Conservation (phyloP, 1,284 basidiomycete genomes). For the Ustilago xerochloae region DNA sequence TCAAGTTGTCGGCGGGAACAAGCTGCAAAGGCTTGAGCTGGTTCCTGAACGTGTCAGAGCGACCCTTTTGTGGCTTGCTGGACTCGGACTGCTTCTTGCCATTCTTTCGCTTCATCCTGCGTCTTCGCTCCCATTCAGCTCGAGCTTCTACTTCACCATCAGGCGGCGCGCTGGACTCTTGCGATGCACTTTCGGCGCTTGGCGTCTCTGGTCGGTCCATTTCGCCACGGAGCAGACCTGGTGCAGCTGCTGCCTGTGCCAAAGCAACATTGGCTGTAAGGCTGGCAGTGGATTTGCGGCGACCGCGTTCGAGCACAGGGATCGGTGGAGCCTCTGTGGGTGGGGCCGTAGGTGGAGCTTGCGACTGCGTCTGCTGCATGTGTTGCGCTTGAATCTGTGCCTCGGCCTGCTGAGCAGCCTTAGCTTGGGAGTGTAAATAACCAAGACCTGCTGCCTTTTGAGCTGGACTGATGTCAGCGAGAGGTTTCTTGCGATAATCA, state of each 20-base stretch:
- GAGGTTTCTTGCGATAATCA: constrained; percentile 54
- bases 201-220: constrained; percentile 21
- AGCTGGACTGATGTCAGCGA: constrained; percentile 48
- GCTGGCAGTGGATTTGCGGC: constrained; percentile 46
- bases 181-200: constrained; percentile 42
- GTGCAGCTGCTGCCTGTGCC: constrained; percentile 30
- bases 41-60: constrained; percentile 36
- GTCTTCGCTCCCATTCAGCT: constrained; percentile 64
- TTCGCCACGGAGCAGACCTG: background rate
- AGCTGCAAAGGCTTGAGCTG: constrained; percentile 57
- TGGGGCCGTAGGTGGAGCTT: constrained; percentile 15
- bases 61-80: constrained; percentile 18
- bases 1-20: constrained; percentile 41
- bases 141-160: constrained; percentile 65
- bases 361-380: constrained; percentile 10
- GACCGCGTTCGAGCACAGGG: constrained; percentile 32
- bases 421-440: constrained; percentile 37
- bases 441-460: constrained; percentile 46
- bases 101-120: constrained; percentile 52
- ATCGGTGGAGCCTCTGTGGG: constrained; percentile 31
- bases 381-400: too few relatives aligned
- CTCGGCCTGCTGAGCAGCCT: constrained; percentile 16
- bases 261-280: constrained; percentile 38
- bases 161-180: constrained; percentile 61
- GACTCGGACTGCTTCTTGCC: constrained; percentile 25